A percentile compares a stretch with the other conserved stretches of the same genome.
Conservation (phyloP, 371 early-diverging fungal species). For the Modicella reniformis region DNA sequence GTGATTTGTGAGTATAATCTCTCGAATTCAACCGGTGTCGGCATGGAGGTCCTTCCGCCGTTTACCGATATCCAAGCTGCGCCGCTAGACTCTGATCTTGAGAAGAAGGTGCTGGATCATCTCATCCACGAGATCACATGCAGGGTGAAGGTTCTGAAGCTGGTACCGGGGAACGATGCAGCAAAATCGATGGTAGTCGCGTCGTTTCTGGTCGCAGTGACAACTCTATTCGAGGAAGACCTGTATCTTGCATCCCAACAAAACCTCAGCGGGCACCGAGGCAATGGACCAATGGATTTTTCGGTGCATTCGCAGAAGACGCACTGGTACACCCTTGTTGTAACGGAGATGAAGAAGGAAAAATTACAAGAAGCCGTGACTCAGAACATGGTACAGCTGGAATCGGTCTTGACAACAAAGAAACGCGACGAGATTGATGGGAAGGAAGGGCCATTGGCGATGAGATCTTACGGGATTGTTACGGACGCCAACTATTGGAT, state of each 20-base stretch:
- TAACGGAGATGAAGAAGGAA: slow-evolving; percentile 31
- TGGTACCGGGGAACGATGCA: slow-evolving; percentile 5
- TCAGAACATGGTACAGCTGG: slow-evolving; percentile 30
- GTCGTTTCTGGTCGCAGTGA: slow-evolving; percentile 23
- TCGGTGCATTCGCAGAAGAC: slow-evolving; percentile 14
- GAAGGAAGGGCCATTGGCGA: slow-evolving; percentile 1
- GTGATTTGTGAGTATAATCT: slow-evolving; percentile 19
- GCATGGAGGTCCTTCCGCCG: background rate
- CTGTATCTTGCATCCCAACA: slow-evolving; percentile 21
- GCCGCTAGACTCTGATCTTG: slow-evolving; percentile 1
- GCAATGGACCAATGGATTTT: slow-evolving; percentile 33
- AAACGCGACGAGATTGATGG: slow-evolving; percentile 17
- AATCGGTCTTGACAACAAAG: slow-evolving; percentile 19
- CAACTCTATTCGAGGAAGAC: slow-evolving; percentile 16
- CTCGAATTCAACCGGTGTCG: background rate
- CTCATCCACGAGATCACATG: slow-evolving; percentile 17
- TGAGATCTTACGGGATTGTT: slow-evolving; percentile 27
- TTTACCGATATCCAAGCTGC: slow-evolving; percentile 21
- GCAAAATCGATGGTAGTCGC: slow-evolving; percentile 19
- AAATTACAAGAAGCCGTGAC: slow-evolving; percentile 19
- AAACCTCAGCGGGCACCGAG: slow-evolving; percentile 32
- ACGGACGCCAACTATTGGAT: slow-evolving; percentile 15
- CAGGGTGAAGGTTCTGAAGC: background rate
- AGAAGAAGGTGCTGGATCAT: background rate
- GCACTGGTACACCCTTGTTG: background rate